Evolutionary conservation across 2,329 filamentous ascomycete genomes (phyloP), one percentile per base, ranked within the genome.

Genomic region (Fusarium sulawesiense): DNA sequence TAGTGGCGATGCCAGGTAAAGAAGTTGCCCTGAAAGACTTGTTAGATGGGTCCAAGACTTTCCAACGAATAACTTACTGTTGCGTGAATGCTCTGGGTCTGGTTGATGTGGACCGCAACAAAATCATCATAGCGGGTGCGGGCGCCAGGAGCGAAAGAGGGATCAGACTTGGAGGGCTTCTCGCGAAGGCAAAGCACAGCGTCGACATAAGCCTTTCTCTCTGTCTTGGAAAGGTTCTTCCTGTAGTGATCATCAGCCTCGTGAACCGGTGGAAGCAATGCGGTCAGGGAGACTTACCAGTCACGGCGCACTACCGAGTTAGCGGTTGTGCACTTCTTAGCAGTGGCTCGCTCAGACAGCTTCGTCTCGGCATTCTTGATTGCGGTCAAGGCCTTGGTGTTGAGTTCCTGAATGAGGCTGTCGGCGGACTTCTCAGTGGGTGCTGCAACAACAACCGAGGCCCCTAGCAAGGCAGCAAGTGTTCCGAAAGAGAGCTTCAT

Each of bases 1-100:
- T 20, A 64, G 13, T 64, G 63, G 1, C 59, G 49, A 32, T 64
- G 60, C 60, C 60, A 64, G 6, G 59, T 64, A 13, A 64, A 57
- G 7, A 64, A 64, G 30, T 64, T 64, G 1, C 60, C 59, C 59
- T 63, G 0, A 0, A 4, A 8, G 0, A 1, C 2, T 6, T 2
- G 12, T 62, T 20, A 54, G 32, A 29, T 27, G 4, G 0, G 3
- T 5, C 2, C 2, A 5, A 18, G 1, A 4, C 1, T n/a, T 23
- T 2, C 4, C 6, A 2, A 12, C 1, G 10, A 0, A 6, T 4
- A 1, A 14, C 59, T 16, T 11, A 64, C 60, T 8, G 60, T 64
- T 41, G 12, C 60, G 16, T 64, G 60, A 2, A 64, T 64, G 1
- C 2, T 41, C 4, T 14, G 23, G 8, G 60, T 64, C n/a, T 64